phyloP scores from a whole-genome alignment of 371 early-diverging fungal species.

The Rhizopus arrhizus region DNA sequence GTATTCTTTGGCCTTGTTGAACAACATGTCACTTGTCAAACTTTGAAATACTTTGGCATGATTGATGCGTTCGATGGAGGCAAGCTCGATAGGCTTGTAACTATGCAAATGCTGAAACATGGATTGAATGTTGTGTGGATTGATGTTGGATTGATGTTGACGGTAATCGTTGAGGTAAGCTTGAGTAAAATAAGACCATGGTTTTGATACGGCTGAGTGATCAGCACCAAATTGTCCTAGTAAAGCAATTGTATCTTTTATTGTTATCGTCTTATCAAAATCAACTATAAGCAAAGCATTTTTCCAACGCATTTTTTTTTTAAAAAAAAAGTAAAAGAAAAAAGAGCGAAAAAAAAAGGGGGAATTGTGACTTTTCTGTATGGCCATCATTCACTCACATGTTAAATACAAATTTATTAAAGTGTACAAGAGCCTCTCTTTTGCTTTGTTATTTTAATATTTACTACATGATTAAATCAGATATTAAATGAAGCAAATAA shows the following conservation, averaged over 20 bases:
- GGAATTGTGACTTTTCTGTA: background rate
- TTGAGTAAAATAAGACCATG: conserved; percentile 43
- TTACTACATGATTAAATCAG: too few species aligned
- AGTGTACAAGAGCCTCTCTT: too few species aligned
- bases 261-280: conserved; percentile 50
- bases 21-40: conserved; percentile 24
- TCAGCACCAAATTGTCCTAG: conserved; percentile 36
- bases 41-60: conserved; percentile 34
- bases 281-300: conserved; percentile 31
- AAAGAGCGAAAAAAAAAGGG: background rate
- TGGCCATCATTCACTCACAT: background rate
- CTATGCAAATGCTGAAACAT: conserved; percentile 22
- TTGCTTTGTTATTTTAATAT: too few species aligned
- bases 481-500: too few species aligned
- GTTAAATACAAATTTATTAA: background rate
- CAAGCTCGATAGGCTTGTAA: conserved; percentile 30
- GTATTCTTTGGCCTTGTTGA: conserved; percentile 9
- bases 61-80: conserved; percentile 36
- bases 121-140: background rate
- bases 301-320: conserved; percentile 1
- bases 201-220: conserved; percentile 3
- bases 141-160: conserved; percentile 6
- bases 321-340: too few species aligned
- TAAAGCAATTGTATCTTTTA: conserved; percentile 38
- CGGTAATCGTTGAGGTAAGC: conserved; percentile 42